A percentile compares a stretch with the other conserved stretches of the same genome.
Conservation (phyloP, 148 eudicot genomes). For the Amaranthus cruentus region DNA sequence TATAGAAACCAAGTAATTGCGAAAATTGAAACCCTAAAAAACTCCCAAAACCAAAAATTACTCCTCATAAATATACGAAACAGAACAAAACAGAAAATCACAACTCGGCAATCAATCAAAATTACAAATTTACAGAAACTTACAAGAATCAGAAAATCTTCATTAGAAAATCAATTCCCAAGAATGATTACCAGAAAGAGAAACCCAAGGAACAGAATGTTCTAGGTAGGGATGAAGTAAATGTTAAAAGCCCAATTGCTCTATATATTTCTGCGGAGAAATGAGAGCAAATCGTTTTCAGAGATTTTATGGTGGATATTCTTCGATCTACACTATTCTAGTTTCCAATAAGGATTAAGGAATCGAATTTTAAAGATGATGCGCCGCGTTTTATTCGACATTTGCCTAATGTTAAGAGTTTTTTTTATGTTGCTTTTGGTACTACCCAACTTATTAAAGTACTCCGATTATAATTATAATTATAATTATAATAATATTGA, state of each 20-base stretch:
- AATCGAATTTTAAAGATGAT: neutral
- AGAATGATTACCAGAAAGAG: neutral
- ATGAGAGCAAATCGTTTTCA: neutral
- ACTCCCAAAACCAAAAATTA: neutral
- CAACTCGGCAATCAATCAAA: neutral
- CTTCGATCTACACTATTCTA: neutral
- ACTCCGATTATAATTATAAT: neutral
- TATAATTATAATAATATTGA: too few relatives aligned
- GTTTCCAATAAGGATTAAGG: neutral
- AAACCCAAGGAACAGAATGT: neutral
- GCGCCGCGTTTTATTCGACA: neutral
- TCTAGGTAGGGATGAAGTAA: neutral
- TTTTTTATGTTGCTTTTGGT: neutral
- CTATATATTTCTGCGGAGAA: neutral
- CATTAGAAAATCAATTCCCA: neutral
- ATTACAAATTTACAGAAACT: neutral
- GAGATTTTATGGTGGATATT: constrained; percentile 6
- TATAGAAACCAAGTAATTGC: neutral
- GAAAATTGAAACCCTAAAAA: neutral
- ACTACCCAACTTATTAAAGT: neutral
- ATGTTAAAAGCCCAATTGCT: neutral
- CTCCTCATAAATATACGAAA: neutral
- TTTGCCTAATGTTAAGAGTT: neutral
- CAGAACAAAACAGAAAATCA: neutral
- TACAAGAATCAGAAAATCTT: neutral